phyloP scores from a whole-genome alignment of 2,329 filamentous ascomycete genomes.

The Sphaerostilbella broomeana region DNA sequence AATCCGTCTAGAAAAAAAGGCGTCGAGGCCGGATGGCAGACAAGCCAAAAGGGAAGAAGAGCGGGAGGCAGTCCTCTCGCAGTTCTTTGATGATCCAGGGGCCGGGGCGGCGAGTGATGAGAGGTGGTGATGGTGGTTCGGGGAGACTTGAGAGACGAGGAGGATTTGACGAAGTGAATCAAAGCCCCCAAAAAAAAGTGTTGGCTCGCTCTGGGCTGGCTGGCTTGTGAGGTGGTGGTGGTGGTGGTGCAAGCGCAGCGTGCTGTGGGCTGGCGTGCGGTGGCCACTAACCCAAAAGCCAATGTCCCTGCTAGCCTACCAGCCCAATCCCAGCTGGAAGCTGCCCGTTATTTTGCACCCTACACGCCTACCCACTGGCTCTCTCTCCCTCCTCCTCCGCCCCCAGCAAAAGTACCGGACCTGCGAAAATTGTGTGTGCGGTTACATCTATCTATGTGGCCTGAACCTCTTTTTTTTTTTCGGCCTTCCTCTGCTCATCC shows the following conservation, averaged over 20 bases:
- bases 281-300: conserved; percentile 8
- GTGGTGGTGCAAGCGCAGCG: neutral
- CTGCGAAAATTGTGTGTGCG: neutral
- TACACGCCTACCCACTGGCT: too few species aligned
- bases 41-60: conserved; percentile 5
- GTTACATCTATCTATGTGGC: conserved; percentile 9
- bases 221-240: conserved; percentile 11
- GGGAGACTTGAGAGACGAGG: conserved; percentile 9
- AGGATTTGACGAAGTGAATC: conserved; percentile 28
- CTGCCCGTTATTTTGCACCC: too few species aligned
- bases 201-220: conserved; percentile 1
- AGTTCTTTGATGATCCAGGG: conserved; percentile 13
- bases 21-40: conserved; percentile 3
- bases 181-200: conserved; percentile 14
- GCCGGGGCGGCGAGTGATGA: conserved; percentile 14
- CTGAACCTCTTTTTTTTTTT: neutral
- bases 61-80: conserved; percentile 9
- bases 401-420: conserved; percentile 1
- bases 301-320: neutral
- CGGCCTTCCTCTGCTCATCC: neutral
- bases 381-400: conserved; percentile 1
- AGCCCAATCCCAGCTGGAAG: conserved; percentile 11
- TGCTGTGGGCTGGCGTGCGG: neutral
- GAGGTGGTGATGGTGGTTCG: conserved; percentile 24
- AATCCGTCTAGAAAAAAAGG: conserved; percentile 3